A percentile compares a stretch with the other conserved stretches of the same genome.
These are phyloP conservation scores for Solanum ahanhuiri DNA, from an alignment of 257 asterid genomes.

Conservation along the genomic window DNA sequence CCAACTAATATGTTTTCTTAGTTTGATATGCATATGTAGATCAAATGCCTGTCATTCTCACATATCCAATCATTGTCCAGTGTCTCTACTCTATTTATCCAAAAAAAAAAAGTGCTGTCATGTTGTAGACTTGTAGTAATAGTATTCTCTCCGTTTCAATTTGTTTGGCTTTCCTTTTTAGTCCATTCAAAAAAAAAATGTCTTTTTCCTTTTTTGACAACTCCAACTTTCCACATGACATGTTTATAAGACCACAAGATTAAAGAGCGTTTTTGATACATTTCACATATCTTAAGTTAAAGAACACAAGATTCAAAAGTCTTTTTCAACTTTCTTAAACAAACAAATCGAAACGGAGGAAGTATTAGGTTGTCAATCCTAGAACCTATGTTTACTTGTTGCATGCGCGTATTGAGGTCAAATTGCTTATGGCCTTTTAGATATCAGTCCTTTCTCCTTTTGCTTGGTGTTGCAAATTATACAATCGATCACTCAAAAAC, in stretches of 20 bases:
- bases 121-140: not conserved
- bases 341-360: not conserved
- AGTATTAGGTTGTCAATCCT: not conserved
- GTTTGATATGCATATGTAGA: not conserved
- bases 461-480: not conserved
- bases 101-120: not conserved
- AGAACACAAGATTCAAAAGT: not conserved
- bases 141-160: not conserved
- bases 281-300: not conserved
- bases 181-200: not conserved
- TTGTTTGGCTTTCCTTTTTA: not conserved
- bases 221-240: not conserved
- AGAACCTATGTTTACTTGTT: not conserved
- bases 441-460: not conserved
- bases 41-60: not conserved
- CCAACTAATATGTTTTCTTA: not conserved
- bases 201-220: not conserved
- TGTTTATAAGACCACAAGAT: not conserved
- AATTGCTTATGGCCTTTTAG: not conserved
- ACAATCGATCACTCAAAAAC: not conserved
- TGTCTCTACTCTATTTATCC: not conserved
- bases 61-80: not conserved
- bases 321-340: not conserved
- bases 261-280: not conserved
- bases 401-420: not conserved